phyloP scores from a whole-genome alignment of 192 early-diverging fungal genomes.

The Coemansia sp. region DNA sequence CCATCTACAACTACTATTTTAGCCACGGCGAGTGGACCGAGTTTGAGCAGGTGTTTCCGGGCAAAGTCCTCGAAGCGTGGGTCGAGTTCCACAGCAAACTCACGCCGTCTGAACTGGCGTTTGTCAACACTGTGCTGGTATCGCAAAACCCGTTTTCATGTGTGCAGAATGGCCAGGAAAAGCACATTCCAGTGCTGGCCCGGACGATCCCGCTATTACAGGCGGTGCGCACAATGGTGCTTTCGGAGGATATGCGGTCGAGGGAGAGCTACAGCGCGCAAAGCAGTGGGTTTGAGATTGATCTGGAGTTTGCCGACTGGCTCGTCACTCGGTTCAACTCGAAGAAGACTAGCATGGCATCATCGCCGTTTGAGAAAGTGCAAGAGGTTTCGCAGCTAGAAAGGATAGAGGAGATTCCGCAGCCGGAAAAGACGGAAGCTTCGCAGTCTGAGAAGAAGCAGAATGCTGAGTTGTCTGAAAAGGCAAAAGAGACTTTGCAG shows the following conservation, averaged over 20 bases:
- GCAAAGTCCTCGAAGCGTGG: slow-evolving; percentile 42
- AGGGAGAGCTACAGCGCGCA: slow-evolving; percentile 47
- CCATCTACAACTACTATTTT: slow-evolving; percentile 57
- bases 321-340: slow-evolving; percentile 46
- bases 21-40: slow-evolving; percentile 52
- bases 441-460: background rate
- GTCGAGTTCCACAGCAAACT: slow-evolving; percentile 44
- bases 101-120: slow-evolving; percentile 30
- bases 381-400: slow-evolving; percentile 3
- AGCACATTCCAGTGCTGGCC: slow-evolving; percentile 43
- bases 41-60: slow-evolving; percentile 52
- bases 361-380: slow-evolving; percentile 36
- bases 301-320: slow-evolving; percentile 52
- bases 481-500: background rate
- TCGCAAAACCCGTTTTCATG: slow-evolving; percentile 51
- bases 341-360: slow-evolving; percentile 16
- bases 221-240: slow-evolving; percentile 44
- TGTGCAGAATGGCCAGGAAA: slow-evolving; percentile 26
- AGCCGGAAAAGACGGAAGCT: background rate
- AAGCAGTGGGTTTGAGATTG: slow-evolving; percentile 30
- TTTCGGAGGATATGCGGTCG: slow-evolving; percentile 41
- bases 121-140: slow-evolving; percentile 44
- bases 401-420: background rate
- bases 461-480: background rate
- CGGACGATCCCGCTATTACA: slow-evolving; percentile 48